Evolutionary conservation across 2,329 filamentous ascomycete genomes (phyloP).

Genomic region (Diaporthe sp.): DNA sequence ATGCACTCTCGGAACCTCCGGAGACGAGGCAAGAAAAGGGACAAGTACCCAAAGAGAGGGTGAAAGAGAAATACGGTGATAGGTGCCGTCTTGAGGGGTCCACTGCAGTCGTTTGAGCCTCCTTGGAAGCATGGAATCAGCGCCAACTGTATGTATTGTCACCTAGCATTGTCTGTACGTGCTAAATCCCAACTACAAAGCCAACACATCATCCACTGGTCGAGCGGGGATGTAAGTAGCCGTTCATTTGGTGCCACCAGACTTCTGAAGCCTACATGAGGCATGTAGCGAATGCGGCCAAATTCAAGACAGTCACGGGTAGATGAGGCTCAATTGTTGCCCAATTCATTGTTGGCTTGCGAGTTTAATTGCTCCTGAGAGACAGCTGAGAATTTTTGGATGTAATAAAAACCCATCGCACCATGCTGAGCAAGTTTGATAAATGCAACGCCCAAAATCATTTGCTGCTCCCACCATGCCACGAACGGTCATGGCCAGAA

Average conservation of each 20-base stretch:
- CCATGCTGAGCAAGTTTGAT: not conserved
- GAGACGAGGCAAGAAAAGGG: not conserved
- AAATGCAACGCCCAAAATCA: not conserved
- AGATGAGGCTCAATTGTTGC: not conserved
- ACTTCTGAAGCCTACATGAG: not conserved
- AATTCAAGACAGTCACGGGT: too few relatives aligned
- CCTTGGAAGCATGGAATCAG: not conserved
- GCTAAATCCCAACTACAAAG: not conserved
- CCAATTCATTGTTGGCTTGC: too few relatives aligned
- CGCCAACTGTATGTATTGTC: not conserved
- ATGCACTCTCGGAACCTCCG: not conserved
- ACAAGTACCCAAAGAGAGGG: not conserved
- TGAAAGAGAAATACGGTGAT: too few relatives aligned
- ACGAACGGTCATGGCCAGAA: not conserved
- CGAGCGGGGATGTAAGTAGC: too few relatives aligned
- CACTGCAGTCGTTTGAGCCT: not conserved
- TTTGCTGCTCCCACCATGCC: not conserved
- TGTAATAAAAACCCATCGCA: not conserved
- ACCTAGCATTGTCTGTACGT: not conserved
- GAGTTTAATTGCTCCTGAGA: not conserved
- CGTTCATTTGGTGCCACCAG: not conserved
- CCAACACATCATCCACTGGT: not conserved
- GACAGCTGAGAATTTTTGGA: not conserved
- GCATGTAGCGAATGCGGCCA: not conserved
- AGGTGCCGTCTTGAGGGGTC: not conserved